Conservation (phyloP, 768 basidiomycete genomes). For the Leccinellum rugosiceps region DNA sequence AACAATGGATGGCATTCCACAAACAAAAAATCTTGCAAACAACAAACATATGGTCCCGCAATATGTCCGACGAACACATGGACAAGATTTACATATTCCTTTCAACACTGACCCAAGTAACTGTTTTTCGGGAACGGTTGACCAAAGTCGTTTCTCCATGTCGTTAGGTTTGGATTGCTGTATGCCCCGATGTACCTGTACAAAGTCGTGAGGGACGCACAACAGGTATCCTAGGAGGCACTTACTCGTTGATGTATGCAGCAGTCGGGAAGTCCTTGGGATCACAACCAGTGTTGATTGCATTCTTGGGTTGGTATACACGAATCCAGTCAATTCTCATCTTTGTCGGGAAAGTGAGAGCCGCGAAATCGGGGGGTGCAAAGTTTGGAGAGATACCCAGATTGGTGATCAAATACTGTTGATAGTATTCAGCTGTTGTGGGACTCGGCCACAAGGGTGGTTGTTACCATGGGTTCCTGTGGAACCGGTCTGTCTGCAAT, state of each 20-base stretch:
- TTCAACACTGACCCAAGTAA: slow-evolving; percentile 57
- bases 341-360: slow-evolving; percentile 66
- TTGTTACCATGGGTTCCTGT: slow-evolving; percentile 76
- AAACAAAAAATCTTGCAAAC: slow-evolving; percentile 3
- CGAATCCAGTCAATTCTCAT: slow-evolving; percentile 88
- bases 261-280: slow-evolving; percentile 76
- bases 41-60: not conserved
- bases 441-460: not conserved
- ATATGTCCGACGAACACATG: slow-evolving; percentile 6
- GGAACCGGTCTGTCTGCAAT: slow-evolving; percentile 70
- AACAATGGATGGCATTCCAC: slow-evolving; percentile 17
- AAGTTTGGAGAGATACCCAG: slow-evolving; percentile 85
- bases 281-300: slow-evolving; percentile 81
- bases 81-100: slow-evolving; percentile 3
- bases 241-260: slow-evolving; percentile 73
- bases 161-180: slow-evolving; percentile 75
- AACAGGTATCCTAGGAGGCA: not conserved
- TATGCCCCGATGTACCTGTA: slow-evolving; percentile 67
- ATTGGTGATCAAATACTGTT: slow-evolving; percentile 79
- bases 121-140: slow-evolving; percentile 70
- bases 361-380: slow-evolving; percentile 64
- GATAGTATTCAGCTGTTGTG: not conserved
- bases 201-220: slow-evolving; percentile 1
- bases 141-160: slow-evolving; percentile 62
- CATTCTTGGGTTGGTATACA: slow-evolving; percentile 76